These are phyloP conservation scores for Huntiella abstrusa DNA, from an alignment of 2,329 filamentous ascomycete genomes.

Conservation along the genomic window DNA sequence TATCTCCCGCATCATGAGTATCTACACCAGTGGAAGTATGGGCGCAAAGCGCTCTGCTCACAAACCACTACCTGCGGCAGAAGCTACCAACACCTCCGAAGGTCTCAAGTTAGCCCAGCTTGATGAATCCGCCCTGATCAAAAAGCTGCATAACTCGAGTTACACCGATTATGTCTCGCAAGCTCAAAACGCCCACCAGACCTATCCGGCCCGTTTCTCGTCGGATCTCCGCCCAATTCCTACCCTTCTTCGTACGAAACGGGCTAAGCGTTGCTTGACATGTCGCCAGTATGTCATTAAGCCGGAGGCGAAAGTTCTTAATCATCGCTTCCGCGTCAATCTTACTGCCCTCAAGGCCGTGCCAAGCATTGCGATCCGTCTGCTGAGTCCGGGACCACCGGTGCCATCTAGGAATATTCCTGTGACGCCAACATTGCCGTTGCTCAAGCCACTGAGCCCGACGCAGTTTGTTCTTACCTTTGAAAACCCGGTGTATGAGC, in stretches of 20 bases:
- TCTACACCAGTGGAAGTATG: constrained; percentile 54
- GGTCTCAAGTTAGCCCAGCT: constrained; percentile 47
- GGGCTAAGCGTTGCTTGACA: constrained; percentile 77
- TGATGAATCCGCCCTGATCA: constrained; percentile 43
- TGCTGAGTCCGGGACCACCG: constrained; percentile 23
- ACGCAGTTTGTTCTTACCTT: constrained; percentile 77
- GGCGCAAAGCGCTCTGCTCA: constrained; percentile 46
- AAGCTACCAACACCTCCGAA: constrained; percentile 51
- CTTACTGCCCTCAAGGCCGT: constrained; percentile 79
- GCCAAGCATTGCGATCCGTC: constrained; percentile 57
- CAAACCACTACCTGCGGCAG: constrained; percentile 58
- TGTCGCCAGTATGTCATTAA: constrained; percentile 93
- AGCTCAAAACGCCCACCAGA: constrained; percentile 30
- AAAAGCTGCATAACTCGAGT: constrained; percentile 36
- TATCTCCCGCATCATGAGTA: constrained; percentile 72
- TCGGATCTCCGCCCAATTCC: constrained; percentile 65
- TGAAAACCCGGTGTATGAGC: constrained; percentile 86
- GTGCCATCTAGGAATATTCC: constrained; percentile 7
- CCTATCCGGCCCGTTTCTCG: constrained; percentile 39
- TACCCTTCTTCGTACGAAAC: constrained; percentile 71
- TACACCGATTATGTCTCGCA: constrained; percentile 42
- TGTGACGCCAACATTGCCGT: constrained; percentile 19
- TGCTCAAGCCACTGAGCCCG: constrained; percentile 32
- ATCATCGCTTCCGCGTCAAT: constrained; percentile 80
- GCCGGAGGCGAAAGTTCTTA: constrained; percentile 76